phyloP scores from a whole-genome alignment of 176 grass and related monocot species.

The Rhynchospora pubera region DNA sequence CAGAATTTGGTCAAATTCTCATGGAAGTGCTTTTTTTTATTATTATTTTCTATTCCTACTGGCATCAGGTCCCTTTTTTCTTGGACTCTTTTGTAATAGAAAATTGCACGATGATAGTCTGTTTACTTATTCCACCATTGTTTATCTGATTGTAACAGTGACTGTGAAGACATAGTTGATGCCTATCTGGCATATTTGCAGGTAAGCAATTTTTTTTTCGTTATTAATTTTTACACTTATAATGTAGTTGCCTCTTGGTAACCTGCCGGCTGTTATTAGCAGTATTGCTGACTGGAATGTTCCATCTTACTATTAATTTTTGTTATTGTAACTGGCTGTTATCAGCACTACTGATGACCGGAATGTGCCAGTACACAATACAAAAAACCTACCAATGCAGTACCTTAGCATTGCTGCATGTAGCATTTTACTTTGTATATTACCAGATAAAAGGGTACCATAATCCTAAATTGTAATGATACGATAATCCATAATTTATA shows the following conservation, averaged over 20 bases:
- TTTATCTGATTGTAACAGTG: constrained; percentile 29
- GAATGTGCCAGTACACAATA: neutral
- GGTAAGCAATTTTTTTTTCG: constrained; percentile 38
- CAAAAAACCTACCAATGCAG: neutral
- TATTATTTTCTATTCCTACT: neutral
- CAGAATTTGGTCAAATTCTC: neutral
- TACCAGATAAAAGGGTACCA: neutral
- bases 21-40: neutral
- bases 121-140: neutral
- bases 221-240: constrained; percentile 3
- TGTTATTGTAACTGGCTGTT: neutral
- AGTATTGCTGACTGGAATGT: no score
- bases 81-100: neutral
- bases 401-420: neutral
- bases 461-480: neutral
- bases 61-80: neutral
- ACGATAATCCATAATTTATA: neutral
- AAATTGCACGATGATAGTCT: neutral
- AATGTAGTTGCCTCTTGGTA: neutral
- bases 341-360: neutral
- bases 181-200: constrained; percentile 90
- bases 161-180: constrained; percentile 88
- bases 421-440: neutral
- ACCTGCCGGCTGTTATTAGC: no score
- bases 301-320: neutral